A percentile compares a stretch with the other conserved stretches of the same genome.
Conservation (phyloP, 202 grass and related monocot species). For the Musa balbisiana region DNA sequence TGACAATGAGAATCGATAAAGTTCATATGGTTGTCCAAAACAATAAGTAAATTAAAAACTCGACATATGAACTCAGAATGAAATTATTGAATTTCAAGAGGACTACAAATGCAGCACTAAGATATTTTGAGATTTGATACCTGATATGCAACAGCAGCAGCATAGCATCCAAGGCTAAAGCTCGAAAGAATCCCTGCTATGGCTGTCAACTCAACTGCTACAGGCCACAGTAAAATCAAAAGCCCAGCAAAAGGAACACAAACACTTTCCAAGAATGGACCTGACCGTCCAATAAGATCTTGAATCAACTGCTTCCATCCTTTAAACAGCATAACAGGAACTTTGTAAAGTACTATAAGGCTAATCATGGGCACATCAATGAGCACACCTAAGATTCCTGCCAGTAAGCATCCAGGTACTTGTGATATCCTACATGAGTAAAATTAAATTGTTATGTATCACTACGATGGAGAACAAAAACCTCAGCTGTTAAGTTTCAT, state of each 20-base stretch:
- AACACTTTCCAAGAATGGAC: constrained; percentile 25
- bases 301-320: constrained; percentile 21
- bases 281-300: constrained; percentile 22
- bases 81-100: background rate
- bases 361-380: constrained; percentile 24
- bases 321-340: constrained; percentile 18
- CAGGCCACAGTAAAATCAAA: constrained; percentile 21
- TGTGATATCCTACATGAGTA: constrained; percentile 6
- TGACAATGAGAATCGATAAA: background rate
- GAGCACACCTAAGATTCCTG: constrained; percentile 13
- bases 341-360: constrained; percentile 23
- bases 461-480: background rate
- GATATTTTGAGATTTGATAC: background rate
- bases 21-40: background rate
- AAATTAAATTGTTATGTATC: background rate
- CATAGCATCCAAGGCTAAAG: constrained; percentile 20
- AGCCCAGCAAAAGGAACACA: constrained; percentile 24
- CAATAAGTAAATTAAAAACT: background rate
- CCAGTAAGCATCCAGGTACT: constrained; percentile 20
- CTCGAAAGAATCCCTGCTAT: constrained; percentile 19
- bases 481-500: background rate
- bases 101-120: background rate
- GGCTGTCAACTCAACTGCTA: constrained; percentile 15
- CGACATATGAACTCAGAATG: background rate
- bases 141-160: constrained; percentile 24